A percentile compares a stretch with the other conserved stretches of the same genome.
phyloP scores from a whole-genome alignment of 305 asterid genomes.

The Nicotiana rustica region DNA sequence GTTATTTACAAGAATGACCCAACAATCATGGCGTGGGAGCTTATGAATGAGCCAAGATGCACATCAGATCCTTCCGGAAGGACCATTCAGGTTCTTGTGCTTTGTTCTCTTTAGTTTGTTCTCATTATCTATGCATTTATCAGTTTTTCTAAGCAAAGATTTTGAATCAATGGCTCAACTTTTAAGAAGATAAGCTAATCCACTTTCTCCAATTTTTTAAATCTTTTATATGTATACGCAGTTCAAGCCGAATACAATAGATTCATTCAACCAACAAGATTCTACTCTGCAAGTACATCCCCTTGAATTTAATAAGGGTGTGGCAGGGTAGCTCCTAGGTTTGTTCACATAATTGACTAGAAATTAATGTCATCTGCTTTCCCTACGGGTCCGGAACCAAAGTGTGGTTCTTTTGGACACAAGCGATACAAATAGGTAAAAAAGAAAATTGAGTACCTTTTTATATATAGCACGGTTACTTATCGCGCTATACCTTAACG shows the following conservation, averaged over 20 bases:
- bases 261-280: not conserved
- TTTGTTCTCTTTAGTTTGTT: not conserved
- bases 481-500: no score
- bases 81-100: conserved; percentile 68
- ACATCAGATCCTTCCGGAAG: conserved; percentile 84
- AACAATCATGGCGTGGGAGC: conserved; percentile 99
- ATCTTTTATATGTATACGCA: no score
- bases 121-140: not conserved
- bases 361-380: conserved; percentile 32
- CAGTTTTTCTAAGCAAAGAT: not conserved
- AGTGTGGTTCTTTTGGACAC: no score
- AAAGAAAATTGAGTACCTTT: no score
- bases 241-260: not conserved
- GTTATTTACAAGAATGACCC: conserved; percentile 85
- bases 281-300: not conserved
- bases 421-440: no score
- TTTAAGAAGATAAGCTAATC: no score
- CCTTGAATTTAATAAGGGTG: not conserved
- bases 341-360: conserved; percentile 16
- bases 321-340: not conserved
- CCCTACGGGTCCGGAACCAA: no score
- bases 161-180: not conserved
- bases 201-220: no score
- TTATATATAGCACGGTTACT: no score
- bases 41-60: conserved; percentile 96